A percentile compares a stretch with the other conserved stretches of the same genome.
phyloP scores from a whole-genome alignment of 2,329 filamentous ascomycete species.

The Allantophomopsis cytisporea region DNA sequence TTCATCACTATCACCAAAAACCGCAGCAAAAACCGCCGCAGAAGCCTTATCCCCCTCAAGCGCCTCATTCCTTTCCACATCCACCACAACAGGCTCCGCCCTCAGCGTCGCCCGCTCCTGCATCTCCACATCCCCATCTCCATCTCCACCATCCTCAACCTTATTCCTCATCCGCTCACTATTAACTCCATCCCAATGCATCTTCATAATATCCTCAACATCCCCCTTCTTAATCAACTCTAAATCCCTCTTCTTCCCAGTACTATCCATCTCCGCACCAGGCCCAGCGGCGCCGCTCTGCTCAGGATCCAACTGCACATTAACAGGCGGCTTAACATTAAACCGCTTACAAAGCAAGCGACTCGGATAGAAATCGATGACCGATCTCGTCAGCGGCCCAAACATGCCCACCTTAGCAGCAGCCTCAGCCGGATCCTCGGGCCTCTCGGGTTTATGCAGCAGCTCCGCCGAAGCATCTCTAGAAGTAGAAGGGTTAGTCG shows the following conservation, averaged over 20 bases:
- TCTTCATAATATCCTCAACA: constrained; percentile 39
- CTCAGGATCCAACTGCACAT: constrained; percentile 41
- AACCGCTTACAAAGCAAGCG: constrained; percentile 89
- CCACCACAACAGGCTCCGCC: constrained; percentile 28
- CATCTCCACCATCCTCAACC: constrained; percentile 18
- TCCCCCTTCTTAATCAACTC: constrained; percentile 38
- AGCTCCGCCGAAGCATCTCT: constrained; percentile 21
- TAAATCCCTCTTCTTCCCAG: constrained; percentile 10
- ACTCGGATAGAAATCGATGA: constrained; percentile 63
- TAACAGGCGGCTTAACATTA: constrained; percentile 64
- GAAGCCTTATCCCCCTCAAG: constrained; percentile 61
- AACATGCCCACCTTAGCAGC: constrained; percentile 90
- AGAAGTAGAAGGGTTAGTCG: constrained; percentile 22
- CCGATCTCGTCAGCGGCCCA: constrained; percentile 68
- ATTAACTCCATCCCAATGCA: constrained; percentile 16
- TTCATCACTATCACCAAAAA: constrained; percentile 74
- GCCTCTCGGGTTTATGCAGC: constrained; percentile 37
- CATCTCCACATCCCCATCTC: constrained; percentile 12
- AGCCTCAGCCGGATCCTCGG: constrained; percentile 66
- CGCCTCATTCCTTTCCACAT: constrained; percentile 67
- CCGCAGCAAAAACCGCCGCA: constrained; percentile 77
- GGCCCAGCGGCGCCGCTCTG: constrained; percentile 14
- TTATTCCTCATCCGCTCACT: constrained; percentile 1
- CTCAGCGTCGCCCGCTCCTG: constrained; percentile 6
- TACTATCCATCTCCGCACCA: constrained; percentile 5